phyloP scores from a whole-genome alignment of 441 rosid species.

The Pelargonium fulgidum region DNA sequence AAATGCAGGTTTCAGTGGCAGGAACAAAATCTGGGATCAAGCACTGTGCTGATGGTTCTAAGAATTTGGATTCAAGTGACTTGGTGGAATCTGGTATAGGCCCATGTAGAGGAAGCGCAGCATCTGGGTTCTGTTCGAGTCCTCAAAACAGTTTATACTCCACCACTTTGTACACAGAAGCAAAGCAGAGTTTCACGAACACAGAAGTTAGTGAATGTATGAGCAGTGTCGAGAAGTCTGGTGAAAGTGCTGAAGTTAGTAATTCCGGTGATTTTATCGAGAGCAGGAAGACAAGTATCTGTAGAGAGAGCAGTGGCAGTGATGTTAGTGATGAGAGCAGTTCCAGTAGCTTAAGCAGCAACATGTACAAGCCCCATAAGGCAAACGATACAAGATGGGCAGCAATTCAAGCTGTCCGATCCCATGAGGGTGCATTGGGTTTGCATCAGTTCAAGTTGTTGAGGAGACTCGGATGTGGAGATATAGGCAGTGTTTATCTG shows the following conservation, averaged over 20 bases:
- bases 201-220: constrained; percentile 71
- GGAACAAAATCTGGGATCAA: constrained; percentile 30
- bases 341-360: constrained; percentile 86
- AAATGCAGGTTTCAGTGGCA: constrained; percentile 16
- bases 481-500: constrained; percentile 31
- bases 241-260: constrained; percentile 63
- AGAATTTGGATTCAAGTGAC: constrained; percentile 32
- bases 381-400: constrained; percentile 97
- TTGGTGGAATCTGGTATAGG: constrained; percentile 33
- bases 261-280: constrained; percentile 76
- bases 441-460: constrained; percentile 89
- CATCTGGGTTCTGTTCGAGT: constrained; percentile 41
- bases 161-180: constrained; percentile 50
- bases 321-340: constrained; percentile 94
- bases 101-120: constrained; percentile 18
- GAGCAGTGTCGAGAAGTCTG: constrained; percentile 67
- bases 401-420: constrained; percentile 76
- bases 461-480: constrained; percentile 90
- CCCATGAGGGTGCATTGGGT: constrained; percentile 78
- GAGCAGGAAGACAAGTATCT: constrained; percentile 76
- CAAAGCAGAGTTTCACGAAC: constrained; percentile 73
- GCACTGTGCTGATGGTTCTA: constrained; percentile 31
- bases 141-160: constrained; percentile 58
- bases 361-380: constrained; percentile 87
- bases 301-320: constrained; percentile 87